Percentiles rank a stretch among this genome's conserved stretches.
These are phyloP conservation scores for Amylostereum areolatum DNA, from an alignment of 1,284 basidiomycete species.

Conservation along the genomic window DNA sequence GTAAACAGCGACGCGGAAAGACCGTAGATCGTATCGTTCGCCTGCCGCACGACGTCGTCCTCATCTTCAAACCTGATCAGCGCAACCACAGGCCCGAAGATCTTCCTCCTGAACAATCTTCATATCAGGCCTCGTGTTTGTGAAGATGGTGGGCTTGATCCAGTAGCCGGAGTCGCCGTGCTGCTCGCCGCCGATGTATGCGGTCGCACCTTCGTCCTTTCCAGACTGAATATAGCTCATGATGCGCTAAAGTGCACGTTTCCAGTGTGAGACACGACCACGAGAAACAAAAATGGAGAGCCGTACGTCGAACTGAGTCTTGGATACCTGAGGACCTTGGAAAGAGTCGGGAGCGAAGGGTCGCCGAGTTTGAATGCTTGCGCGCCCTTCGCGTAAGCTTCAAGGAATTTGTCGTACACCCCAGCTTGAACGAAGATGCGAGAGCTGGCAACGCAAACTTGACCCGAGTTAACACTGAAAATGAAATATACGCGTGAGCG, in stretches of 20 bases:
- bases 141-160: slow-evolving; percentile 81
- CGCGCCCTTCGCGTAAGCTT: slow-evolving; percentile 53
- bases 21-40: slow-evolving; percentile 85
- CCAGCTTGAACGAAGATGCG: slow-evolving; percentile 81
- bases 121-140: slow-evolving; percentile 70
- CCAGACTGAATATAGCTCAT: slow-evolving; percentile 87
- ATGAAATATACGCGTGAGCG: neutral
- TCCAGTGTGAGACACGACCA: neutral
- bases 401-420: slow-evolving; percentile 77
- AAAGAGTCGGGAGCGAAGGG: slow-evolving; percentile 64
- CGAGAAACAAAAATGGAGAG: neutral
- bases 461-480: slow-evolving; percentile 73
- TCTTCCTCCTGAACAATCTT: slow-evolving; percentile 87
- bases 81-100: slow-evolving; percentile 37
- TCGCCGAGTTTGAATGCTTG: slow-evolving; percentile 65
- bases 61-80: slow-evolving; percentile 68
- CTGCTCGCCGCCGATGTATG: slow-evolving; percentile 72
- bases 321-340: slow-evolving; percentile 86
- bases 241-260: slow-evolving; percentile 54
- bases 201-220: slow-evolving; percentile 74
- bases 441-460: slow-evolving; percentile 81
- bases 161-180: slow-evolving; percentile 71
- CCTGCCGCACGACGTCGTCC: slow-evolving; percentile 58
- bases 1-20: slow-evolving; percentile 63
- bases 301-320: slow-evolving; percentile 57